A percentile compares a stretch with the other conserved stretches of the same genome.
These are phyloP conservation scores for Candida montana DNA, from an alignment of 805 yeast species.

Conservation along the genomic window DNA sequence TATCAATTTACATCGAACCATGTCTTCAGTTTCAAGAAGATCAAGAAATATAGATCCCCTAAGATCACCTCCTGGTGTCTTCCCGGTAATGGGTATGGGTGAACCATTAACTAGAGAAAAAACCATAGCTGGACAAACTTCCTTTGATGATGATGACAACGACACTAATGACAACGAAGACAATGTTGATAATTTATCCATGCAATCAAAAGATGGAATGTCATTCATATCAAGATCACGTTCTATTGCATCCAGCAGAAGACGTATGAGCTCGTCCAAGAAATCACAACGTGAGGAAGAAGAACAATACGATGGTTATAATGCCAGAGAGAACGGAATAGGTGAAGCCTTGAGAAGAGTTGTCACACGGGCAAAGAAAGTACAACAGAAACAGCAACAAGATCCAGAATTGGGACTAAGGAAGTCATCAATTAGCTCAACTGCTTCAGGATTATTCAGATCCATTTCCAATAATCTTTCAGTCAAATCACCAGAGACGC, in stretches of 20 bases:
- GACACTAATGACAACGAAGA: constrained; percentile 2
- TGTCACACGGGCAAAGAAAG: constrained; percentile 16
- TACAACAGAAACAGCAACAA: neutral
- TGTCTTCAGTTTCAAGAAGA: constrained; percentile 10
- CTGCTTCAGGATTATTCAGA: constrained; percentile 11
- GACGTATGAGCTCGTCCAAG: constrained; percentile 14
- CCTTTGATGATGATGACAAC: constrained; percentile 9
- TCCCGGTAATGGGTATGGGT: constrained; percentile 79
- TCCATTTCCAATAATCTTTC: constrained; percentile 19
- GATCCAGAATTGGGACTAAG: constrained; percentile 18
- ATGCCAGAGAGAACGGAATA: constrained; percentile 29
- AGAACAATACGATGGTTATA: constrained; percentile 23
- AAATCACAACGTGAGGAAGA: constrained; percentile 26
- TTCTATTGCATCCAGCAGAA: constrained; percentile 8
- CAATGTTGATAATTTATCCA: neutral
- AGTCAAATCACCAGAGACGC: constrained; percentile 20
- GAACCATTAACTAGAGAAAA: constrained; percentile 51
- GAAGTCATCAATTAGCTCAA: constrained; percentile 10
- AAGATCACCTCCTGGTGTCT: constrained; percentile 69
- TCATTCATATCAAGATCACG: constrained; percentile 12
- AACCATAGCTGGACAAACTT: constrained; percentile 41
- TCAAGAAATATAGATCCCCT: constrained; percentile 8
- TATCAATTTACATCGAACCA: constrained; percentile 1
- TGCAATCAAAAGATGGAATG: constrained; percentile 7
- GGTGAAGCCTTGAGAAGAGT: constrained; percentile 31